Evolutionary conservation across 1,284 basidiomycete genomes (phyloP).

Genomic region (Moesziomyces sp.): DNA sequence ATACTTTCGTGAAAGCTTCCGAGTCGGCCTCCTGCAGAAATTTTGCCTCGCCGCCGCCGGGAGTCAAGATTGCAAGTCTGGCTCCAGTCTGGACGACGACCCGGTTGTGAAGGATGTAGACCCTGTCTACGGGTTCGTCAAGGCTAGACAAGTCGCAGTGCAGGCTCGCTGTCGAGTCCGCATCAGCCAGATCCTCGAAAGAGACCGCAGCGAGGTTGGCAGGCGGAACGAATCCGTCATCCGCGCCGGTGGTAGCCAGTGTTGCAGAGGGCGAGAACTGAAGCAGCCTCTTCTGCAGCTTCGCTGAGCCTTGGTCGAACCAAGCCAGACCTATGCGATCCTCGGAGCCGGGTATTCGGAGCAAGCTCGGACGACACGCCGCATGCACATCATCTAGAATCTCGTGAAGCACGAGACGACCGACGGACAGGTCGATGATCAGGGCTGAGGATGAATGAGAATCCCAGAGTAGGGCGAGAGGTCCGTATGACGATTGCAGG

Average conservation of each 20-base stretch:
- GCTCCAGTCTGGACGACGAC: constrained; percentile 4
- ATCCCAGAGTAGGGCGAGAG: constrained; percentile 32
- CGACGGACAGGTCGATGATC: constrained; percentile 16
- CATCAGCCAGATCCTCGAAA: constrained; percentile 1
- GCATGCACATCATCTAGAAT: constrained; percentile 18
- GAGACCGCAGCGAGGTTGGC: constrained; percentile 6
- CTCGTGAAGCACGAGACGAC: constrained; percentile 26
- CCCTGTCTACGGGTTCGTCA: constrained; percentile 1
- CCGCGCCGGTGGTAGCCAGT: neutral
- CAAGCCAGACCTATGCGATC: constrained; percentile 23
- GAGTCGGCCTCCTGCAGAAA: constrained; percentile 7
- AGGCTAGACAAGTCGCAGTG: constrained; percentile 8
- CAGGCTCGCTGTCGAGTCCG: neutral
- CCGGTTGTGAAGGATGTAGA: constrained; percentile 3
- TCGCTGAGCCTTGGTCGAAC: constrained; percentile 17
- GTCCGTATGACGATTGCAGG: neutral
- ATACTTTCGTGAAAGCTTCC: constrained; percentile 8
- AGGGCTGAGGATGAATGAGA: constrained; percentile 19
- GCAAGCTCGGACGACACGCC: constrained; percentile 7
- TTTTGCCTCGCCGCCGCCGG: neutral
- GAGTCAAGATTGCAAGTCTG: constrained; percentile 1
- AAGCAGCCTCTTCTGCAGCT: constrained; percentile 10
- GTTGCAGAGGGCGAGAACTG: constrained; percentile 1
- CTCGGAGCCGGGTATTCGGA: neutral
- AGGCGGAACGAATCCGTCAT: neutral